Conservation (phyloP, 805 yeast species). For the Maudiozyma barnettii region DNA sequence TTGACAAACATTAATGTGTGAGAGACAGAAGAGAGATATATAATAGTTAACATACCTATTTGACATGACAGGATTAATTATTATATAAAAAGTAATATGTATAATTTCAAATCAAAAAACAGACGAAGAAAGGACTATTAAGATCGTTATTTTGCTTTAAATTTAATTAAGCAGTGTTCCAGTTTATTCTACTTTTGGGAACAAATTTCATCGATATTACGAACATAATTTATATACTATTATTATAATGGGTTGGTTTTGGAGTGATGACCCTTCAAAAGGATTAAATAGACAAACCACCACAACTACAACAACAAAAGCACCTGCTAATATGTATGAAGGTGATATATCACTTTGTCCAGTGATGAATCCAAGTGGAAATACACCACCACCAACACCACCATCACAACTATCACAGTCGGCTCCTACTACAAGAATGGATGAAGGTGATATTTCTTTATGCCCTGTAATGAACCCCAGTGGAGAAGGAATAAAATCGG, state of each 20-base stretch:
- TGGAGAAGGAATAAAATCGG: not conserved
- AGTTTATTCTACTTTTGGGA: too few relatives aligned
- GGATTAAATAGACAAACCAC: not conserved
- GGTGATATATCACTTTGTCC: slow-evolving; percentile 2
- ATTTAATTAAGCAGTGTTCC: too few relatives aligned
- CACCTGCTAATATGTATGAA: not conserved
- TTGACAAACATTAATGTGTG: too few relatives aligned
- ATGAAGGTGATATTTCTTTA: slow-evolving; percentile 32
- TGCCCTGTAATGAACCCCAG: slow-evolving; percentile 35
- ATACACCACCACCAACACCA: slow-evolving; percentile 4
- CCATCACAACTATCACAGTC: not conserved
- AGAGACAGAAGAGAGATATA: too few relatives aligned
- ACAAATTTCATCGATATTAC: not conserved
- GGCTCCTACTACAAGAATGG: slow-evolving; percentile 8
- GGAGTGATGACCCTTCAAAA: slow-evolving; percentile 45
- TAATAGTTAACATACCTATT: too few relatives aligned
- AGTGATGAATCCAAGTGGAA: slow-evolving; percentile 1
- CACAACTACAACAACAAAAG: too few relatives aligned
- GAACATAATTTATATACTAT: not conserved
- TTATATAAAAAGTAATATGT: too few relatives aligned
- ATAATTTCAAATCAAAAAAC: too few relatives aligned
- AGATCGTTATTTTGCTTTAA: too few relatives aligned
- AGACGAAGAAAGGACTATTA: too few relatives aligned
- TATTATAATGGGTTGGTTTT: slow-evolving; percentile 74
- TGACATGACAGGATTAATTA: too few relatives aligned